Base-by-base conservation (phyloP, 352 stramenopile species). In the Elongisporangium senticosum region DNA sequence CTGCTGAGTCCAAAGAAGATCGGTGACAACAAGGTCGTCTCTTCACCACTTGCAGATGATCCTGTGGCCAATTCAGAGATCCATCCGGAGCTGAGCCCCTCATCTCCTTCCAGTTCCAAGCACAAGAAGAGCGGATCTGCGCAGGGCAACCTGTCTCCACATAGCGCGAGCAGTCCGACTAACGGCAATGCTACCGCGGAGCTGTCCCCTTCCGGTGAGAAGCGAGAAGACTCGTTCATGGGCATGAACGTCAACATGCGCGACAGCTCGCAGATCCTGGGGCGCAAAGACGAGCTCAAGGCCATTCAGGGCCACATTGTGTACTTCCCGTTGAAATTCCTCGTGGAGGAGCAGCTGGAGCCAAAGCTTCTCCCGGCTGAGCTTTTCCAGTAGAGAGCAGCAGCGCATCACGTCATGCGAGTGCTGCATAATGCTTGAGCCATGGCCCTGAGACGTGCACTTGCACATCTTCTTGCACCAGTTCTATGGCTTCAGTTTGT, bases 311-410 rank as follows among this genome's bases (percentile, higher is more conserved):
- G 86, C 55, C 82, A 95, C 61, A 85, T 93, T 54, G 83, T 93
- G 55, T 93, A 95, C 69, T 95, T 95, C 62, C 86, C 86, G 17
- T 76, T 95, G 54, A 87, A 90, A 62, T 95, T 95, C 55, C 70
- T 95, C 20, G 67, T 72, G 54, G 80, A 89, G 53, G 86, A 93
- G 64, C 63, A 77, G 55, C 66, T 95, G n/a, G 76, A 89, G 64
- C 86, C 86, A n/a, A 87, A 88, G 67, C 65, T 92, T 11, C 78
- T 87, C 50, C 86, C 86, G 0, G 71, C 83, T 24, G 77, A 92
- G 33, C 69, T 95, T n/a, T 92, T 93, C 64, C 85, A 95, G 74
- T 95, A 70, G 26, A 53, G n/a, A 23, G 21, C 23, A 51, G 48
- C 21, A 56, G 21, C 20, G 55, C 13, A 13, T 61, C 39, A 53